phyloP scores from a whole-genome alignment of 2,329 filamentous ascomycete species.

The Colletotrichum sidae region DNA sequence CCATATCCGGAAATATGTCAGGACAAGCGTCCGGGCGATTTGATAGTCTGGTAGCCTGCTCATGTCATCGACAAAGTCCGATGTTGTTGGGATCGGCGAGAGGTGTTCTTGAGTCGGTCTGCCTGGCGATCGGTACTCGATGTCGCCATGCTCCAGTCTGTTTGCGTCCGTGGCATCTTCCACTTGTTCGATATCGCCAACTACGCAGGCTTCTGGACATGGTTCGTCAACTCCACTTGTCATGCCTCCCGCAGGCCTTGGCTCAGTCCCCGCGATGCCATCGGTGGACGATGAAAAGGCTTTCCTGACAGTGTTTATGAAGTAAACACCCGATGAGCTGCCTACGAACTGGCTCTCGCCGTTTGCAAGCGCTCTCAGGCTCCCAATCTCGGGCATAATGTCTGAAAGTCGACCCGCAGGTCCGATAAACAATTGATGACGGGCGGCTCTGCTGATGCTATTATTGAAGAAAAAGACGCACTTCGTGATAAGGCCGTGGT shows the following conservation, averaged over 20 bases:
- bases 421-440: too few relatives aligned
- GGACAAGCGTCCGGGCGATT: slow-evolving; percentile 53
- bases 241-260: neutral
- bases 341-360: slow-evolving; percentile 62
- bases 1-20: slow-evolving; percentile 62
- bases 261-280: slow-evolving; percentile 38
- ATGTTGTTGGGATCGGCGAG: neutral
- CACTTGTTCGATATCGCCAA: slow-evolving; percentile 13
- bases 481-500: neutral
- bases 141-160: neutral
- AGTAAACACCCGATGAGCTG: slow-evolving; percentile 64
- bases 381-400: slow-evolving; percentile 33
- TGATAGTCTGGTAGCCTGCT: slow-evolving; percentile 14
- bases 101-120: neutral
- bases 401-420: neutral
- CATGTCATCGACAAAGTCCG: slow-evolving; percentile 9
- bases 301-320: slow-evolving; percentile 64
- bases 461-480: neutral
- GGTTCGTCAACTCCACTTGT: slow-evolving; percentile 5
- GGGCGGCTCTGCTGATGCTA: too few relatives aligned
- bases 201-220: slow-evolving; percentile 34
- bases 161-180: neutral
- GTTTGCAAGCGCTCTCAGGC: slow-evolving; percentile 32
- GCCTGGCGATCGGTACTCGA: neutral
- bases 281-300: slow-evolving; percentile 55